Conservation (phyloP, 805 yeast species). For the Zygosaccharomyces rouxii region DNA sequence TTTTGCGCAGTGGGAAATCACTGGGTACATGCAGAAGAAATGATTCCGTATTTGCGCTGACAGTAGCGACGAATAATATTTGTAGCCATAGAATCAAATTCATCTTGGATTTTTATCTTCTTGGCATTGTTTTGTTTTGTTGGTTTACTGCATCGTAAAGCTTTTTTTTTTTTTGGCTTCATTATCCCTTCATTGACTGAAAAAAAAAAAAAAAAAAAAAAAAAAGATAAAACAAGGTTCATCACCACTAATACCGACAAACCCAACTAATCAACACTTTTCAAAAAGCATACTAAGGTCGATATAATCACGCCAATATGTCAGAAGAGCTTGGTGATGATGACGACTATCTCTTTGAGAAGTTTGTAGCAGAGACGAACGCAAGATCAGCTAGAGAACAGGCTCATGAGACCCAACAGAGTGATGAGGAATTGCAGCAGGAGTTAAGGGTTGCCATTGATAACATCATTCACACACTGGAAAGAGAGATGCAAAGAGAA, state of each 20-base stretch:
- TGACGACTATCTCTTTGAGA: slow-evolving; percentile 19
- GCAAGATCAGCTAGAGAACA: slow-evolving; percentile 9
- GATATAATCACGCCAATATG: neutral
- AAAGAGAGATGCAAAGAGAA: slow-evolving; percentile 12
- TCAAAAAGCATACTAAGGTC: too few species aligned
- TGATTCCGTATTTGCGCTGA: slow-evolving; percentile 23
- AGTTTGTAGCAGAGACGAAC: slow-evolving; percentile 15
- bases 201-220: neutral
- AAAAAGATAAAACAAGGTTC: neutral
- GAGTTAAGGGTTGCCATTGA: slow-evolving; percentile 17
- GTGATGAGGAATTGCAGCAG: slow-evolving; percentile 17
- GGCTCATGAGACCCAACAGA: slow-evolving; percentile 10
- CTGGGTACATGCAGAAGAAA: slow-evolving; percentile 16
- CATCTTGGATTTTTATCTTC: neutral
- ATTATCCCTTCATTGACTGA: neutral
- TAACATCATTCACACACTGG: slow-evolving; percentile 14
- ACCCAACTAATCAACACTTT: too few species aligned
- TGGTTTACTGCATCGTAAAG: neutral
- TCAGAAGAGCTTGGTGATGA: slow-evolving; percentile 5
- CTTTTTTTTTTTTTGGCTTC: neutral
- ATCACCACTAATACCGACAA: neutral
- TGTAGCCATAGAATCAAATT: neutral
- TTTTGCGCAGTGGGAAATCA: slow-evolving; percentile 10
- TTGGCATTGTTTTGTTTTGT: neutral
- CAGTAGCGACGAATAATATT: neutral